Percentiles rank a stretch among this genome's conserved stretches.
Conservation (phyloP, 345 rosid species). For the Crucihimalaya himalaica region DNA sequence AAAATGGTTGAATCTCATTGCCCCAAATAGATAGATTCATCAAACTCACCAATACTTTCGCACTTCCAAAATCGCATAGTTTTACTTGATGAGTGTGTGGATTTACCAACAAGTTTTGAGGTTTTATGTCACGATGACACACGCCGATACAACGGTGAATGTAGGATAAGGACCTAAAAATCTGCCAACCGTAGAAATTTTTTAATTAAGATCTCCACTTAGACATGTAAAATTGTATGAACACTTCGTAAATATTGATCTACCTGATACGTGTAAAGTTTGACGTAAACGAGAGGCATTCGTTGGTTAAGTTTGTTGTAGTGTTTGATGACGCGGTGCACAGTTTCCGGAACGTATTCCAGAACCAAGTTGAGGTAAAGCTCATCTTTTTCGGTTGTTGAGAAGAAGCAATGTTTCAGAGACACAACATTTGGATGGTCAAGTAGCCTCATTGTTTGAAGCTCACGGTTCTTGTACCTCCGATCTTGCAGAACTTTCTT, state of each 20-base stretch:
- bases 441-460: conserved; percentile 96
- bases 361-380: conserved; percentile 94
- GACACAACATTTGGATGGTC: conserved; percentile 92
- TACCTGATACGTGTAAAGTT: conserved; percentile 94
- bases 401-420: conserved; percentile 95
- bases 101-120: conserved; percentile 96
- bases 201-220: background rate
- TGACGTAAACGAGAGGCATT: conserved; percentile 89
- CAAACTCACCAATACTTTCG: conserved; percentile 84
- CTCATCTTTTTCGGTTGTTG: conserved; percentile 93
- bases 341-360: conserved; percentile 96
- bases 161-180: conserved; percentile 86
- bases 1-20: background rate
- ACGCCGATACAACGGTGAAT: conserved; percentile 85
- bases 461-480: conserved; percentile 94
- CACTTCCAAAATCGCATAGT: conserved; percentile 96
- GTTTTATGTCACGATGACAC: conserved; percentile 96
- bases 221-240: background rate
- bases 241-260: background rate
- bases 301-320: conserved; percentile 86
- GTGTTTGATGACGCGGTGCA: conserved; percentile 87
- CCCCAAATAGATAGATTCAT: background rate
- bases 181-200: conserved; percentile 50
- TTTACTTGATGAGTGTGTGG: conserved; percentile 98
- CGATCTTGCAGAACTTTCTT: conserved; percentile 96